Evolutionary conservation across 108 stramenopile species (phyloP).

Genomic region (Cylindrotheca closterium): DNA sequence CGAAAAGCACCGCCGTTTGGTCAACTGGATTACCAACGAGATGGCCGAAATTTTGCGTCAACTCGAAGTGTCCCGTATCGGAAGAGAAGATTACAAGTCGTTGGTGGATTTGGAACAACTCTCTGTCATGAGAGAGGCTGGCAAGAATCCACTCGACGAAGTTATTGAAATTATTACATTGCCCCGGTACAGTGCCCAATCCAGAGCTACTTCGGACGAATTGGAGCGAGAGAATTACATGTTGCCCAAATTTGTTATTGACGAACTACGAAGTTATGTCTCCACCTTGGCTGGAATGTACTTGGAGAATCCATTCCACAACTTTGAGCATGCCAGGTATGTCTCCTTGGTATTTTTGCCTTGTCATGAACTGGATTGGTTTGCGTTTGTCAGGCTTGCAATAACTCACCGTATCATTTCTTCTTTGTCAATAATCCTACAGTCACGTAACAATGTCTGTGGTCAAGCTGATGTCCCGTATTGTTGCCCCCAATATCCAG

Average conservation of each 20-base stretch:
- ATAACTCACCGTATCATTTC: too few relatives aligned
- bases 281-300: slow-evolving; percentile 21
- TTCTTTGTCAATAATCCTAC: background rate
- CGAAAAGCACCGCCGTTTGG: background rate
- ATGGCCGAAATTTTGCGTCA: background rate
- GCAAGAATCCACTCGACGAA: background rate
- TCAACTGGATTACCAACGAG: background rate
- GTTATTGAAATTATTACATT: background rate
- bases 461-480: slow-evolving; percentile 37
- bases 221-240: background rate
- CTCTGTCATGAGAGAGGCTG: background rate
- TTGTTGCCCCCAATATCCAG: slow-evolving; percentile 5
- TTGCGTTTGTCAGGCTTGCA: too few relatives aligned
- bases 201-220: background rate
- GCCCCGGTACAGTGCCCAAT: background rate
- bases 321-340: slow-evolving; percentile 26
- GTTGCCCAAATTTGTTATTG: background rate
- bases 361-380: too few relatives aligned
- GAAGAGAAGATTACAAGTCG: background rate
- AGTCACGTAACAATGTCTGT: slow-evolving; percentile 42
- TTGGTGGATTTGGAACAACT: background rate
- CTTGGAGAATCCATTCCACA: slow-evolving; percentile 26
- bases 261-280: slow-evolving; percentile 17
- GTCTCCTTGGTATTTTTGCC: background rate
- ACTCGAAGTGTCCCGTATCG: background rate